Evolutionary conservation across 83 land plant species (phyloP), one percentile per base, ranked within the genome.

Genomic region (Picea abies): DNA sequence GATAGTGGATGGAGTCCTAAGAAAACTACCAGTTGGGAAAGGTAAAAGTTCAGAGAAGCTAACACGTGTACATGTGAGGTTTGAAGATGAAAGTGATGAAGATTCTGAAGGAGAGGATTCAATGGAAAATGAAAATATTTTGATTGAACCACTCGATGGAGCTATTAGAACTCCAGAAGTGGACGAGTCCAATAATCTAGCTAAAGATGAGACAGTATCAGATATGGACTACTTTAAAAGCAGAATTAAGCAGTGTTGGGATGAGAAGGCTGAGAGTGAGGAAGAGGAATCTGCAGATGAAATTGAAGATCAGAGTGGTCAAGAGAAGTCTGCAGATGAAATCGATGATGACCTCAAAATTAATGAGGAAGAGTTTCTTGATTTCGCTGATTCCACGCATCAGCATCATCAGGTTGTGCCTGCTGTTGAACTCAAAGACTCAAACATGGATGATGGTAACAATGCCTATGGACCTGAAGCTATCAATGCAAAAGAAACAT

Each of bases 151-250:
- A 81, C 60, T 70, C 19, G 71, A 44, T 19, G 63, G 17, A 29
- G 82, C 83, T 79, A 39, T 78, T 0, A 80, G 85, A n/a, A 49
- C 11, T 41, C n/a, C 62, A 60, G 66, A 32, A 37, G 65, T 3
- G 19, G 66, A 67, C 22, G 61, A 82, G 52, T 10, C 70, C 20
- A 49, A 83, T 49, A 84, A 85, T 64, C 66, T 85, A 22, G 92
- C 85, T 39, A 70, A 81, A 67, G 89, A 93, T 84, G 94, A 87
- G 14, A 68, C 81, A 0, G 37, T 93, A 17, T 89, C 96, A 47
- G 98, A 95, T 66, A 85, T 88, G 88, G 96, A 97, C 56, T 97
- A 97, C 72, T 86, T 97, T 26, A 95, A 89, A 80, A 94, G 92
- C 80, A 89, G 90, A 83, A 82, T 90, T 17, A 92, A 87, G 78